Conservation (phyloP, 257 asterid genomes). For the Ballota nigra region DNA sequence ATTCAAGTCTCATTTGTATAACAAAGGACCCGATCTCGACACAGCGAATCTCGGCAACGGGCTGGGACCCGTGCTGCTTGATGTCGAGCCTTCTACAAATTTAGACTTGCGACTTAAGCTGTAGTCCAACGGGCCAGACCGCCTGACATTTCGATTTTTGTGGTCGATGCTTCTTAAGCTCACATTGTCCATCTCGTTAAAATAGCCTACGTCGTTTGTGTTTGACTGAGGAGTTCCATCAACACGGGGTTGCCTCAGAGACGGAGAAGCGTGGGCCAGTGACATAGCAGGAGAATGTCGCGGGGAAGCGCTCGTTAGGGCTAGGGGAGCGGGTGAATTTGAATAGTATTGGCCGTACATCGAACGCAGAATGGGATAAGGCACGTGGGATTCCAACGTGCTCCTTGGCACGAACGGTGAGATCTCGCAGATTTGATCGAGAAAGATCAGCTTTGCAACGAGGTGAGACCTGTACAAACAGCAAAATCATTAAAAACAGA, state of each 20-base stretch:
- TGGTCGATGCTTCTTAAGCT: constrained; percentile 46
- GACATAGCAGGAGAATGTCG: constrained; percentile 76
- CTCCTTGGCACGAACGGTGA: constrained; percentile 86
- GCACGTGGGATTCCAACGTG: constrained; percentile 74
- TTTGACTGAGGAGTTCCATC: constrained; percentile 57
- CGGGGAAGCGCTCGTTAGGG: constrained; percentile 55
- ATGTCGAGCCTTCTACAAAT: constrained; percentile 72
- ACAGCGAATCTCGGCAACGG: constrained; percentile 92
- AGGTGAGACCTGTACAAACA: constrained; percentile 58
- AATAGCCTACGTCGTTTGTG: constrained; percentile 55
- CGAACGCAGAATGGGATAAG: constrained; percentile 80
- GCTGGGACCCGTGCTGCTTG: constrained; percentile 85
- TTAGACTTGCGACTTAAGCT: constrained; percentile 64
- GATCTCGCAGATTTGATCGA: constrained; percentile 83
- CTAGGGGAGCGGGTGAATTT: constrained; percentile 57
- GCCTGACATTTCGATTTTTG: constrained; percentile 53
- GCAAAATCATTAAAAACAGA: neutral
- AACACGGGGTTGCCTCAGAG: constrained; percentile 53
- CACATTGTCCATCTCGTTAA: constrained; percentile 50
- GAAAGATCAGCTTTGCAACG: constrained; percentile 84
- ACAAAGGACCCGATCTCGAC: constrained; percentile 93
- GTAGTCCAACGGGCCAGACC: constrained; percentile 94
- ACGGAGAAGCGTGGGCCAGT: constrained; percentile 75
- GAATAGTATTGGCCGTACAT: constrained; percentile 83
- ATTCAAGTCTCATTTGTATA: constrained; percentile 48